Conservation (phyloP, 768 basidiomycete species). For the Lactifluus volemus region DNA sequence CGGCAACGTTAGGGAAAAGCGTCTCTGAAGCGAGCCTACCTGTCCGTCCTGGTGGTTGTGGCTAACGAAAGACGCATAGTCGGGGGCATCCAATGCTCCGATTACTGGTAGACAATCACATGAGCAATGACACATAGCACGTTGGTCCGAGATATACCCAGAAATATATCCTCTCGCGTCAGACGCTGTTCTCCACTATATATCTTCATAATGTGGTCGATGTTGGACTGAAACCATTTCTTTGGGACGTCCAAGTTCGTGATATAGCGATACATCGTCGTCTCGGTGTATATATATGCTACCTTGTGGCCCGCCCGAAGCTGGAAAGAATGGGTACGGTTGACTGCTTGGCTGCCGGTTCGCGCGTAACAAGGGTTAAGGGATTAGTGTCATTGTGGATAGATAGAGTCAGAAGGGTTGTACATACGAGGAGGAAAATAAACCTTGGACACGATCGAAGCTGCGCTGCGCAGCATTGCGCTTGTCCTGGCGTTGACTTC, state of each 20-base stretch:
- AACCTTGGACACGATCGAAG: conserved; percentile 44
- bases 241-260: conserved; percentile 54
- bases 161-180: conserved; percentile 29
- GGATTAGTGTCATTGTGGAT: not conserved
- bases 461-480: conserved; percentile 51
- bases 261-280: conserved; percentile 60
- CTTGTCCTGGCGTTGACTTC: conserved; percentile 45
- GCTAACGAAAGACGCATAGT: conserved; percentile 70
- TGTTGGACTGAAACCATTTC: conserved; percentile 66
- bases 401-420: not conserved
- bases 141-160: conserved; percentile 25
- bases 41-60: conserved; percentile 57
- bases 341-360: conserved; percentile 34
- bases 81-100: conserved; percentile 59
- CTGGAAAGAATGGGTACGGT: conserved; percentile 49
- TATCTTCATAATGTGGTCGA: conserved; percentile 49
- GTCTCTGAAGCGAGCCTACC: conserved; percentile 24
- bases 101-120: conserved; percentile 35
- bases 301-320: conserved; percentile 55
- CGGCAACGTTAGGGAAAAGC: not conserved
- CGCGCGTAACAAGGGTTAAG: not conserved
- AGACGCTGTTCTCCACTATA: conserved; percentile 36
- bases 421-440: conserved; percentile 26
- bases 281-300: conserved; percentile 62
- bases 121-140: conserved; percentile 5